Conservation (phyloP, 768 basidiomycete genomes). For the Mycena venus region DNA sequence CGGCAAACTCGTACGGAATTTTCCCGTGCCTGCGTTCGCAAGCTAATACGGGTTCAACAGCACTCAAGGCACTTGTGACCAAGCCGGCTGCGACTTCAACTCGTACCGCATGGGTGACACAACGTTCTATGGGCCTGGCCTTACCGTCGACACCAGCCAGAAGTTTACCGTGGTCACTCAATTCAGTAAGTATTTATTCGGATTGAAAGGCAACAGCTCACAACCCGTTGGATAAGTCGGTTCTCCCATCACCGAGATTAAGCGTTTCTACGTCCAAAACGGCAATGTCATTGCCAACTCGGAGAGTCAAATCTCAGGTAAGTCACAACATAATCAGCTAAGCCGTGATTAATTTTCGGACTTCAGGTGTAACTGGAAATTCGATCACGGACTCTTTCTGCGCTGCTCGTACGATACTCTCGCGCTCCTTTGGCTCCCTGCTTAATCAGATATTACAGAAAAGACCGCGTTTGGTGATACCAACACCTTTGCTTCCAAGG, state of each 20-base stretch:
- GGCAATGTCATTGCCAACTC: no score
- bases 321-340: no score
- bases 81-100: no score
- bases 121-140: no score
- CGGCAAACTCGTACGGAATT: constrained; percentile 7
- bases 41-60: constrained; percentile 20
- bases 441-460: no score
- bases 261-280: constrained; percentile 59
- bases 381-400: constrained; percentile 58
- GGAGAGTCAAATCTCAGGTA: no score
- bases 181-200: no score
- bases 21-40: neutral
- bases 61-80: neutral
- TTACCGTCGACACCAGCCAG: constrained; percentile 54
- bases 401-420: constrained; percentile 35
- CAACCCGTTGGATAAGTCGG: no score
- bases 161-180: constrained; percentile 57
- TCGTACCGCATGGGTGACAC: no score
- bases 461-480: constrained; percentile 53
- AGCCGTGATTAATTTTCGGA: constrained; percentile 43
- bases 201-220: no score
- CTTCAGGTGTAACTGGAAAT: no score
- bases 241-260: constrained; percentile 56
- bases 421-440: neutral
- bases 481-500: constrained; percentile 42